Evolutionary conservation across 2,329 filamentous ascomycete species (phyloP).

Genomic region (Rhytidhysteron rufulum): DNA sequence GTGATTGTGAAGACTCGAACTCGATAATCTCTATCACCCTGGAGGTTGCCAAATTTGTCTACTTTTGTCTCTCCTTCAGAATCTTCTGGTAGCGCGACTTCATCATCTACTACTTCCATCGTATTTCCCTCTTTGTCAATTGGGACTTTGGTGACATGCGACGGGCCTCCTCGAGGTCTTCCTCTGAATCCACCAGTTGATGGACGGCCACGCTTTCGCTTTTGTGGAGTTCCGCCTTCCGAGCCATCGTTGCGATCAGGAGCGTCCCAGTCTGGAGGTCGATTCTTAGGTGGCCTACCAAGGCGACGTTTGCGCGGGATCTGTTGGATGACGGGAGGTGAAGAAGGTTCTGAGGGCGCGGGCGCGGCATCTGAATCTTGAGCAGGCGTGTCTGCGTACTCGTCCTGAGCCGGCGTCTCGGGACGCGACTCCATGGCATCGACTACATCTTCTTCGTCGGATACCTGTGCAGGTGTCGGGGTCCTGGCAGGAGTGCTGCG

Average conservation of each 20-base stretch:
- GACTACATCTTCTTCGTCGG: slow-evolving; percentile 31
- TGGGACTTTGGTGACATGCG: slow-evolving; percentile 75
- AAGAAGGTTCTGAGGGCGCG: slow-evolving; percentile 44
- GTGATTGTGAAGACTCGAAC: slow-evolving; percentile 92
- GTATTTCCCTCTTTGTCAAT: slow-evolving; percentile 93
- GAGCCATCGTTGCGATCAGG: slow-evolving; percentile 48
- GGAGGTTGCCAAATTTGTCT: slow-evolving; percentile 78
- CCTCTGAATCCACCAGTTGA: slow-evolving; percentile 63
- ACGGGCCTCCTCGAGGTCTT: slow-evolving; percentile 65
- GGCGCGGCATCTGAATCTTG: slow-evolving; percentile 48
- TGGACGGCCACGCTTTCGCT: slow-evolving; percentile 48
- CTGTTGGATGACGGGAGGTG: slow-evolving; percentile 51
- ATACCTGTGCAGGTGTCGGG: slow-evolving; percentile 32
- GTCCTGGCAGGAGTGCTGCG: slow-evolving; percentile 34
- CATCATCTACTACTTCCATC: slow-evolving; percentile 86
- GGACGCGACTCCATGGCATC: slow-evolving; percentile 30
- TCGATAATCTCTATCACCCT: slow-evolving; percentile 83
- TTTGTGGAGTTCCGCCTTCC: slow-evolving; percentile 47
- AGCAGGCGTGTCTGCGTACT: slow-evolving; percentile 39
- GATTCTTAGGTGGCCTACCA: slow-evolving; percentile 83
- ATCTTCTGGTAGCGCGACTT: slow-evolving; percentile 84
- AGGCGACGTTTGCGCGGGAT: slow-evolving; percentile 68
- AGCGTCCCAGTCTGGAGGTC: slow-evolving; percentile 69
- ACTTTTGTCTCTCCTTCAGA: slow-evolving; percentile 89
- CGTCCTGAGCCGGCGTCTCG: slow-evolving; percentile 45